phyloP scores from a whole-genome alignment of 768 basidiomycete genomes.

The Calocybe gangraenosa region DNA sequence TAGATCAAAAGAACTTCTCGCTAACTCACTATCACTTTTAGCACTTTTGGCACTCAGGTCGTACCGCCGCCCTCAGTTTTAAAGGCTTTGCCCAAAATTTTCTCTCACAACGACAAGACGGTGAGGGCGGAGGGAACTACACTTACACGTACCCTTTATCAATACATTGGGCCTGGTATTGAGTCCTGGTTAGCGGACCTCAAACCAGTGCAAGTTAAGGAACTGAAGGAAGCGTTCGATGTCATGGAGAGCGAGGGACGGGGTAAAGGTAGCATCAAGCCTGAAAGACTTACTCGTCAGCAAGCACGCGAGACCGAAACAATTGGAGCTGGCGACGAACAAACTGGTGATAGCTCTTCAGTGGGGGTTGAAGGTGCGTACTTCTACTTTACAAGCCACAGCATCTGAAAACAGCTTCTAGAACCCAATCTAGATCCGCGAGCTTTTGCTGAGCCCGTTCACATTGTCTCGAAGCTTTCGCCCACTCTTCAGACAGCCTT shows the following conservation, averaged over 20 bases:
- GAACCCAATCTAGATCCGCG: constrained; percentile 70
- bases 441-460: constrained; percentile 74
- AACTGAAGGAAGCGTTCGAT: constrained; percentile 89
- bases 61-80: constrained; percentile 76
- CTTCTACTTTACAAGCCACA: constrained; percentile 3
- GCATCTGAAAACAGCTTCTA: constrained; percentile 19
- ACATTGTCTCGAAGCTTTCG: constrained; percentile 75
- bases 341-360: constrained; percentile 27
- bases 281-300: constrained; percentile 71
- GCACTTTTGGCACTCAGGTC: constrained; percentile 76
- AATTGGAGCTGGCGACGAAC: constrained; percentile 29
- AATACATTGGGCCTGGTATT: constrained; percentile 80
- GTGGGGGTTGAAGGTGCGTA: constrained; percentile 44
- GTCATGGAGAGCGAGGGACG: constrained; percentile 78
- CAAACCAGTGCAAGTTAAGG: constrained; percentile 96
- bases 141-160: constrained; percentile 75
- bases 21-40: constrained; percentile 25
- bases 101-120: constrained; percentile 90
- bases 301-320: constrained; percentile 69
- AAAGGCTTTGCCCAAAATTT: constrained; percentile 88
- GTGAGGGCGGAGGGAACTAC: constrained; percentile 89
- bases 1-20: background rate
- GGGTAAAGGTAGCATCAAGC: constrained; percentile 78
- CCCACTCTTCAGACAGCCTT: constrained; percentile 68
- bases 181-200: constrained; percentile 84